Conservation (phyloP, 176 grass and related monocot genomes). For the Calamus simplicifolius region DNA sequence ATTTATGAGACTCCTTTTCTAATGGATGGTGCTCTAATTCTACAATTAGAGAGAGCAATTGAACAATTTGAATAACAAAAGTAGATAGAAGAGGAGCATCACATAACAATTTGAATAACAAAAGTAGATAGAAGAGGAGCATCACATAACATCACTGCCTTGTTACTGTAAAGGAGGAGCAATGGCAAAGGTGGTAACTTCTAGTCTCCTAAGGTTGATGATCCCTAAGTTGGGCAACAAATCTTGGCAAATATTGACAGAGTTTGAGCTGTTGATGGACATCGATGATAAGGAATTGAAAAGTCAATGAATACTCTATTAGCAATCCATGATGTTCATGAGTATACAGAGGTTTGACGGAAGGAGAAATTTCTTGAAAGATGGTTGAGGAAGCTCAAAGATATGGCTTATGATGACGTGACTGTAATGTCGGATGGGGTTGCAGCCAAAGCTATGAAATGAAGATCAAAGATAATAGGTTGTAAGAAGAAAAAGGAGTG, state of each 20-base stretch:
- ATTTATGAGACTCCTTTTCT: too few relatives aligned
- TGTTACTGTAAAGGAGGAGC: background rate
- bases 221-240: constrained; percentile 11
- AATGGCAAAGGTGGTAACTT: constrained; percentile 11
- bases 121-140: too few relatives aligned
- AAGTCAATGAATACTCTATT: background rate
- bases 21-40: too few relatives aligned
- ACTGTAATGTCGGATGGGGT: background rate
- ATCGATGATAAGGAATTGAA: constrained; percentile 3
- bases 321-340: background rate
- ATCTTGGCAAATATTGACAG: background rate
- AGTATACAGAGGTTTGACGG: background rate
- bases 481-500: background rate
- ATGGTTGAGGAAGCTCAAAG: constrained; percentile 9
- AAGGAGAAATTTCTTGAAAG: background rate
- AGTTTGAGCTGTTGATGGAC: constrained; percentile 6
- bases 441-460: background rate
- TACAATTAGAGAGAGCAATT: too few relatives aligned
- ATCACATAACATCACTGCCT: too few relatives aligned
- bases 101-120: too few relatives aligned
- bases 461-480: too few relatives aligned
- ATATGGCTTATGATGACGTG: background rate
- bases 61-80: too few relatives aligned
- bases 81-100: too few relatives aligned
- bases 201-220: constrained; percentile 10